Percentiles rank a stretch among this genome's conserved stretches.
phyloP scores from a whole-genome alignment of 164 flowering plant genomes.

The Umbellularia californica region DNA sequence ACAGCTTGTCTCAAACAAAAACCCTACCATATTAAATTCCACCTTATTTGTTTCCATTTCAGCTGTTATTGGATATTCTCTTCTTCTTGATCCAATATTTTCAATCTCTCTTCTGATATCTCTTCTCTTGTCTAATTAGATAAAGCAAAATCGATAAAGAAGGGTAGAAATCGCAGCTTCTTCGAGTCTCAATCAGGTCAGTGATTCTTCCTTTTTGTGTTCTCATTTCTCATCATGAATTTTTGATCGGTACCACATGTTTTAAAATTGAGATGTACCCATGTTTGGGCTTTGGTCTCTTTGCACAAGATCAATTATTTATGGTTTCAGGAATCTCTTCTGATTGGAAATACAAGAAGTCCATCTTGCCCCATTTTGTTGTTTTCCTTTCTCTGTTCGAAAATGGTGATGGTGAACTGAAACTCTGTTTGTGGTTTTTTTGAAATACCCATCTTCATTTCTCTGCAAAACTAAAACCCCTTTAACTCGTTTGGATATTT shows the following conservation, averaged over 20 bases:
- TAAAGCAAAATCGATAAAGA: background rate
- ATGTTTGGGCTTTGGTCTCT: background rate
- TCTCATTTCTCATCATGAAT: background rate
- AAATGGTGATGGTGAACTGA: background rate
- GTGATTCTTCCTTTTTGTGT: background rate
- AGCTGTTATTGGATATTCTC: background rate
- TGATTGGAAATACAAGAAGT: background rate
- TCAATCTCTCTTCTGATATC: background rate
- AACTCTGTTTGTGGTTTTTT: background rate
- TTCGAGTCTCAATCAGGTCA: background rate
- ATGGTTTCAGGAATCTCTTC: background rate
- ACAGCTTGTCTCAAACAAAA: no score
- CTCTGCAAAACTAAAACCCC: background rate
- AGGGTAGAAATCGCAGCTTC: background rate
- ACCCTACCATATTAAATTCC: no score
- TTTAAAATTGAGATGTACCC: background rate
- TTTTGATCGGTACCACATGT: background rate
- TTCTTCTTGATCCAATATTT: background rate
- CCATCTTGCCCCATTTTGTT: no score
- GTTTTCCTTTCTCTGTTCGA: background rate
- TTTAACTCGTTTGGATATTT: no score
- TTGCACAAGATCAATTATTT: background rate
- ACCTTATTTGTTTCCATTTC: no score
- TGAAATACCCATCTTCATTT: no score
- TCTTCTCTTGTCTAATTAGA: background rate